Conservation (phyloP, 345 rosid species). For the Lepidium aucheri region DNA sequence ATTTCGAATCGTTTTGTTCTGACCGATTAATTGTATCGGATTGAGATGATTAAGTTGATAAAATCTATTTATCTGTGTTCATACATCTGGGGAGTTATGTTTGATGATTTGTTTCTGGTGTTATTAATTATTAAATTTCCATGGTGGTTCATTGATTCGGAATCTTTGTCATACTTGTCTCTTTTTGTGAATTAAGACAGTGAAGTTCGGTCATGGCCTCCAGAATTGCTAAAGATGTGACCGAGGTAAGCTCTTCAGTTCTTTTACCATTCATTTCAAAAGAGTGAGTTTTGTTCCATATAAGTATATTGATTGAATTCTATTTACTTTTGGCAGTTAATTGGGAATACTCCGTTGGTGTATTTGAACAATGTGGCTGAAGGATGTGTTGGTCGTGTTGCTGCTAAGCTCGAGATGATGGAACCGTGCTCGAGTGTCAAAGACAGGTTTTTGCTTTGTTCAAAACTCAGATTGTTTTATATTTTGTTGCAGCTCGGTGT, state of each 20-base stretch:
- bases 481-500: not conserved
- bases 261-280: not conserved
- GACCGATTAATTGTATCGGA: not conserved
- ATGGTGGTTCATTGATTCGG: not conserved
- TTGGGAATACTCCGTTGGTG: conserved; percentile 82
- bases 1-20: not conserved
- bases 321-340: conserved; percentile 33
- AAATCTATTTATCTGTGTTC: not conserved
- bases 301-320: not conserved
- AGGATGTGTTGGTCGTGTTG: conserved; percentile 69
- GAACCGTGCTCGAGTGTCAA: conserved; percentile 80
- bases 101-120: not conserved
- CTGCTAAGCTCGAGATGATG: conserved; percentile 80
- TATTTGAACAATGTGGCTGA: conserved; percentile 63
- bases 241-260: conserved; percentile 43
- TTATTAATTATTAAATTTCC: not conserved
- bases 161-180: not conserved
- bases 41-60: not conserved
- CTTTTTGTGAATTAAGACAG: conserved; percentile 22
- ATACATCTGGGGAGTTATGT: not conserved
- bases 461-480: not conserved
- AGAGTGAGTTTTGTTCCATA: not conserved
- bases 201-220: conserved; percentile 39
- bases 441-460: conserved; percentile 44
- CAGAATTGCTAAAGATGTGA: conserved; percentile 72